Base-by-base conservation (phyloP, 1,139 yeast species). In the Arxiozyma heterogenica region DNA sequence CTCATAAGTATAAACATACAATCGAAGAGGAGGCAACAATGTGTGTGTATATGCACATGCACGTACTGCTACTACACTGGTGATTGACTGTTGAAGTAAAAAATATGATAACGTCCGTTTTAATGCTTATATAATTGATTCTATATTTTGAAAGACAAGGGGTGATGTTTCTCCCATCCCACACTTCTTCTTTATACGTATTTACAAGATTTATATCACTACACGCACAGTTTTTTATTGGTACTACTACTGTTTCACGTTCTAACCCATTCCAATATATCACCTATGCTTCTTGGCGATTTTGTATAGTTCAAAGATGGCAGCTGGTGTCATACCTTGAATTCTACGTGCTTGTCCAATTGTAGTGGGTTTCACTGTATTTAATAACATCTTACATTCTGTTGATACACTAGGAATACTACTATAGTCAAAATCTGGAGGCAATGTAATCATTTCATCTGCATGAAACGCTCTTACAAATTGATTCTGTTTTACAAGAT, bases 291-390 rank as follows among this genome's bases (percentile, higher is more conserved):
- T 46, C 22, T 11, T 49, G 17, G 60, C 65, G 30, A 75, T 61
- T 50, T 75, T 68, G 62, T 81, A 84, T 45, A 86, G 74, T 61
- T 84, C 90, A 62, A 84, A 84, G 3, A 84, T 73, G 0, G 91
- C 85, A 1, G 90, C 88, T 0, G 98, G 96, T 0, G 98, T 93
- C 1, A 93, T 84, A 0, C 98, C 98, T 64, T 93, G 95, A 20
- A 91, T 86, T 61, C 98, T 77, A 64, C 96, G 78, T 0, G 98
- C 98, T 67, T 93, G 98, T 0, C 98, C 98, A 51, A 93, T 81
- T 0, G 97, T 93, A 54, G 80, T 81, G 0, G 98, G 98, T 58
- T 88, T 86, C 17, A 89, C 81, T 6, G 79, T 77, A 63, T 89
- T 87, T 55, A 93, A 75, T 23, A 87, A 71, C 41, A 75, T 75